A percentile compares a stretch with the other conserved stretches of the same genome.
Conservation (phyloP, 352 stramenopile genomes). For the Elongisporangium anandrum region DNA sequence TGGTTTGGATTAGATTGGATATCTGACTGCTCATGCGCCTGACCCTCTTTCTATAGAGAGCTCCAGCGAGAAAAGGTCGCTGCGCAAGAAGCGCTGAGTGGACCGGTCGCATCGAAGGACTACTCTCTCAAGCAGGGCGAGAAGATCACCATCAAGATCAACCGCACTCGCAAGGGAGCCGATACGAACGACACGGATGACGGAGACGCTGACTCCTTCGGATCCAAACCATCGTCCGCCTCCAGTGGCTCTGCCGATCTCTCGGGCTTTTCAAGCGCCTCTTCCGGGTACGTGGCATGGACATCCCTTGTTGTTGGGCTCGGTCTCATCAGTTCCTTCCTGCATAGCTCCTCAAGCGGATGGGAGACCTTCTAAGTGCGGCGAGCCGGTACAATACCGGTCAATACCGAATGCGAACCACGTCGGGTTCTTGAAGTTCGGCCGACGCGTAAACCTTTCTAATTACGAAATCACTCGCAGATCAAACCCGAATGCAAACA, state of each 20-base stretch:
- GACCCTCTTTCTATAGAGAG: constrained; percentile 28
- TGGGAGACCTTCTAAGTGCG: constrained; percentile 58
- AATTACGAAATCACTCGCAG: not conserved
- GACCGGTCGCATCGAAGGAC: constrained; percentile 54
- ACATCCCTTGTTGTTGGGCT: not conserved
- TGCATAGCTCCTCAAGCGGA: constrained; percentile 18
- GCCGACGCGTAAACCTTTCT: not conserved
- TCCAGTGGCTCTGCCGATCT: constrained; percentile 26
- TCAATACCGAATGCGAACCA: not conserved
- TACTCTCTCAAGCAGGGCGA: constrained; percentile 92
- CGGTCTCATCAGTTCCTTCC: not conserved
- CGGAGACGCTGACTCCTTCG: constrained; percentile 19
- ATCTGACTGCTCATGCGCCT: not conserved
- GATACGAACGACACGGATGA: constrained; percentile 32
- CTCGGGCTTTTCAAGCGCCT: constrained; percentile 26
- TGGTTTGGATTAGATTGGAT: not conserved
- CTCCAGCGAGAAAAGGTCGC: constrained; percentile 50
- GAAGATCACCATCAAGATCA: constrained; percentile 89
- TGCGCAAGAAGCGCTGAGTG: constrained; percentile 26
- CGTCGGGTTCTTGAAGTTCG: constrained; percentile 1
- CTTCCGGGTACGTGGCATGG: constrained; percentile 5
- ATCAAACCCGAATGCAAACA: not conserved
- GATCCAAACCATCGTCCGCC: constrained; percentile 17
- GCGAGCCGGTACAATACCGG: not conserved
- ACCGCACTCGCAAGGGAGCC: constrained; percentile 47